Base-by-base conservation (phyloP, 2,329 filamentous ascomycete genomes). In the Diaporthe citriasiana region DNA sequence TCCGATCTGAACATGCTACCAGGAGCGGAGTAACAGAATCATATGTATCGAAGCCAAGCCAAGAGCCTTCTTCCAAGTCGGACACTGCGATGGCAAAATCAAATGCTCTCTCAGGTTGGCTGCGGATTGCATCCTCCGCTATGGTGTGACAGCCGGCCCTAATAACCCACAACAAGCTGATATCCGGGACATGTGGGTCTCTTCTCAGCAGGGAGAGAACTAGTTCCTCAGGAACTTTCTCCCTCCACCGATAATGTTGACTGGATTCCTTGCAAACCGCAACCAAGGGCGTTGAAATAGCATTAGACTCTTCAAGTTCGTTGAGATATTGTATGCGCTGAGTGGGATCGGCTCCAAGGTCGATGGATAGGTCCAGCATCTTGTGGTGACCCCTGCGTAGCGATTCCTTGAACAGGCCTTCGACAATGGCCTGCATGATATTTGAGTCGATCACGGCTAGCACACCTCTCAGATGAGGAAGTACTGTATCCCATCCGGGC, bases 231-330 rank as follows among this genome's bases (percentile, higher is more conserved):
- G 30, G 3, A n/a, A 2, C 5, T 1, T 2, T 27, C 3, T 4
- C 1, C 25, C 8, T 7, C 5, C 17, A 1, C 13, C 2, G 4
- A 1, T 1, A 1, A 1, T 19, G 2, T 10, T 1, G 13, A 4
- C 17, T 9, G 3, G 10, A 33, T 0, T 1, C 3, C 0, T 10
- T 3, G 6, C 30, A 56, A 33, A 56, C 4, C 1, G 10, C 53
- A 56, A 35, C 19, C 9, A 56, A 12, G 4, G 30, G 53, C 0
- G 19, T 7, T 1, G 8, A 19, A 22, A 33, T 17, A 22, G 9
- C 33, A 35, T 35, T n/a, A n/a, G n/a, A n/a, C 1, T 1, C 27
- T 0, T 22, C 3, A 1, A 0, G 0, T n/a, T n/a, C n/a, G n/a
- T 27, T 1, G 13, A 4, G 10, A 0, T 0, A 33, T 33, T 4